Evolutionary conservation across 768 basidiomycete genomes (phyloP).

Genomic region (Pholiota microspora): DNA sequence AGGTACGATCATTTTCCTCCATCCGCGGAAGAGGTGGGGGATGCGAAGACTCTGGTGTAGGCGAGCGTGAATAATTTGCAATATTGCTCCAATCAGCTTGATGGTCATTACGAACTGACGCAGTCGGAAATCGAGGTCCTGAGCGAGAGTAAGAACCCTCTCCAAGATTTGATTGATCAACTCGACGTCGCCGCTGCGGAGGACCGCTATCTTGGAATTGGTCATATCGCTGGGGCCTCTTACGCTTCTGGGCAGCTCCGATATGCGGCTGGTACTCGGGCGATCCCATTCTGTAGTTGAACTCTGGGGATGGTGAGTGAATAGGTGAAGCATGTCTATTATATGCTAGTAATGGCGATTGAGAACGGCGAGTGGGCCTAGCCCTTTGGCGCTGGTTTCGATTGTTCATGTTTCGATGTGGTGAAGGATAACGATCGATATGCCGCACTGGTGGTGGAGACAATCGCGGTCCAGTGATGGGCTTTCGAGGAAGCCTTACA

Average conservation of each 20-base stretch:
- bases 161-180: neutral
- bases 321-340: neutral
- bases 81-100: conserved; percentile 18
- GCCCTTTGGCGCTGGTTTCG: neutral
- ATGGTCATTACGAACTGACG: neutral
- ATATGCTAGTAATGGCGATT: neutral
- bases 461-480: neutral
- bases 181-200: conserved; percentile 19
- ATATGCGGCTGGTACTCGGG: conserved; percentile 7
- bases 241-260: neutral
- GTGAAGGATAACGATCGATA: conserved; percentile 5
- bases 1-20: neutral
- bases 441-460: neutral
- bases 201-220: conserved; percentile 17
- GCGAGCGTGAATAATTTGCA: conserved; percentile 21
- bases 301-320: conserved; percentile 2
- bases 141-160: neutral
- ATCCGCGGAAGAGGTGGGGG: neutral
- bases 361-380: neutral
- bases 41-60: conserved; percentile 17
- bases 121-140: neutral
- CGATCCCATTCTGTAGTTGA: conserved; percentile 11
- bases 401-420: neutral
- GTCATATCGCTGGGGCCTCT: conserved; percentile 10
- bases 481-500: conserved; percentile 1